These are phyloP conservation scores for Pseudocercospora crystallina DNA, from an alignment of 2,329 filamentous ascomycete species.

Conservation along the genomic window DNA sequence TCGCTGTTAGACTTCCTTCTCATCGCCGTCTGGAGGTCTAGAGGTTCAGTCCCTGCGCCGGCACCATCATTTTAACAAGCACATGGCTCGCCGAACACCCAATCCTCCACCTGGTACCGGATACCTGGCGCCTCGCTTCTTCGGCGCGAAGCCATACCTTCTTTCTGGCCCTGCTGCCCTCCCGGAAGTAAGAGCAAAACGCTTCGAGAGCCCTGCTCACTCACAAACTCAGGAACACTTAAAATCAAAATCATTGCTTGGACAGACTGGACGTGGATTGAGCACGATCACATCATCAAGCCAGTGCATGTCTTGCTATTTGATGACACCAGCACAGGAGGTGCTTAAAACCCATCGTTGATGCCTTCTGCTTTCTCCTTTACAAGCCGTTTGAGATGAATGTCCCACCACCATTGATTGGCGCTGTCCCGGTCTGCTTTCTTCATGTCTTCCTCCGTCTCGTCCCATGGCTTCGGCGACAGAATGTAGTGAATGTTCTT, in stretches of 20 bases:
- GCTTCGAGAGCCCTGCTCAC: too few species aligned
- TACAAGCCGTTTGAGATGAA: conserved; percentile 50
- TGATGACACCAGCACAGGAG: too few species aligned
- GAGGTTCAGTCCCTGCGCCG: conserved; percentile 1
- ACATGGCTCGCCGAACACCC: background rate
- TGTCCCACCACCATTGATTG: conserved; percentile 59
- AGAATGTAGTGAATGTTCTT: conserved; percentile 65
- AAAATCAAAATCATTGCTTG: too few species aligned
- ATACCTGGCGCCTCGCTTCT: too few species aligned
- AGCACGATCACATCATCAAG: too few species aligned
- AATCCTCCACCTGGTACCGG: too few species aligned
- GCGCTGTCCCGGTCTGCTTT: conserved; percentile 46
- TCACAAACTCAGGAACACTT: too few species aligned
- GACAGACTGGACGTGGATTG: too few species aligned
- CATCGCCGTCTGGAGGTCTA: background rate
- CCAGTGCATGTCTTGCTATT: too few species aligned
- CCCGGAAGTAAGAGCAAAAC: too few species aligned
- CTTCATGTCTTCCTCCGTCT: conserved; percentile 43
- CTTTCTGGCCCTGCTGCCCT: too few species aligned
- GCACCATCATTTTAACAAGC: background rate
- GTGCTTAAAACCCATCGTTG: conserved; percentile 51
- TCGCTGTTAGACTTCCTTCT: background rate
- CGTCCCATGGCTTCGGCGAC: conserved; percentile 64
- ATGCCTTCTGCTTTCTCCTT: conserved; percentile 51
- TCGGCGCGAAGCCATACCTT: too few species aligned